These are phyloP conservation scores for Leccinum arenicola DNA, from an alignment of 768 basidiomycete genomes.

Conservation along the genomic window DNA sequence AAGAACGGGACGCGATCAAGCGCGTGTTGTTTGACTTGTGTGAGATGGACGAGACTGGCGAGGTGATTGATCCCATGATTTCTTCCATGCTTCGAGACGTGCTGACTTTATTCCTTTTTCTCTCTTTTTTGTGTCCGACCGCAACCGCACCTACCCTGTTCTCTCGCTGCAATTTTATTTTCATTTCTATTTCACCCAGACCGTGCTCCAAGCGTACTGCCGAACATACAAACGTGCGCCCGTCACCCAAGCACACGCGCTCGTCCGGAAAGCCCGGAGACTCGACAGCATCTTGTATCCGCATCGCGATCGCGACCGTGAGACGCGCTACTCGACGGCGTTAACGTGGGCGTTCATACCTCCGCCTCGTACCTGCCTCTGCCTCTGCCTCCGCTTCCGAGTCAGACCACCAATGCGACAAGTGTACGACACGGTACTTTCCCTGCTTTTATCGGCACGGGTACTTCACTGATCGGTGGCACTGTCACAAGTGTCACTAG, in stretches of 20 bases:
- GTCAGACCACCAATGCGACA: constrained; percentile 45
- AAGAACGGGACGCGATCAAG: constrained; percentile 64
- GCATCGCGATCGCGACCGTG: constrained; percentile 24
- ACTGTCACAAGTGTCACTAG: constrained; percentile 48
- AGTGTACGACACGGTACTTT: constrained; percentile 68
- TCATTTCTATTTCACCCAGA: constrained; percentile 43
- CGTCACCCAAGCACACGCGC: constrained; percentile 70
- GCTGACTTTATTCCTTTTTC: constrained; percentile 9
- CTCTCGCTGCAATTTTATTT: background rate
- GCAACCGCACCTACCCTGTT: too few species aligned
- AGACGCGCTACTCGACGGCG: background rate
- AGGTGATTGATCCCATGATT: constrained; percentile 51
- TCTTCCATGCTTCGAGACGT: background rate
- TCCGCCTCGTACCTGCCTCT: background rate
- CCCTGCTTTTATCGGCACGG: constrained; percentile 65
- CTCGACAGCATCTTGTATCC: constrained; percentile 68
- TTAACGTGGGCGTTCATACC: background rate
- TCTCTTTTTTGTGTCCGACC: background rate
- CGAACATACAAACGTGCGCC: constrained; percentile 80
- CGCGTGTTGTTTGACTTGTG: constrained; percentile 80
- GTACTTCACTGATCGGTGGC: constrained; percentile 24
- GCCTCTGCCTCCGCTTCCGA: constrained; percentile 4
- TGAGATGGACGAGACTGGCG: constrained; percentile 76
- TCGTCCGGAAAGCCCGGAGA: constrained; percentile 85
- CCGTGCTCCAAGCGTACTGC: constrained; percentile 86